A percentile compares a stretch with the other conserved stretches of the same genome.
These are phyloP conservation scores for Begonia masoniana DNA, from an alignment of 306 rosid genomes.

Conservation along the genomic window DNA sequence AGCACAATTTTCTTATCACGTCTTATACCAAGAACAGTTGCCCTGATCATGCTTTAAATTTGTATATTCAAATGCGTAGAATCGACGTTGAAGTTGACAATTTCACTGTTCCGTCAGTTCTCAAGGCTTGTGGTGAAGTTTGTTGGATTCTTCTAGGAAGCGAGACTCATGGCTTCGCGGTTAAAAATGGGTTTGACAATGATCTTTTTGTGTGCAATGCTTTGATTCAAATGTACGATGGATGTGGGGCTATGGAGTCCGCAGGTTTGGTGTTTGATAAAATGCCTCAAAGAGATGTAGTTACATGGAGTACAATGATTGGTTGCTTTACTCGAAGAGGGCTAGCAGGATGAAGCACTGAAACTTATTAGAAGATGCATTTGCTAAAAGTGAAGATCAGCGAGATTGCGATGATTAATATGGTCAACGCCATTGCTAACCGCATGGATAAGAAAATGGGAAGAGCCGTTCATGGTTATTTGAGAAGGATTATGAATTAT, in stretches of 20 bases:
- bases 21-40: slow-evolving; percentile 36
- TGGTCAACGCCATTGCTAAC: slow-evolving; percentile 25
- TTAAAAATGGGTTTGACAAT: slow-evolving; percentile 28
- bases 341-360: slow-evolving; percentile 31
- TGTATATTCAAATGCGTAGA: slow-evolving; percentile 35
- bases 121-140: slow-evolving; percentile 48
- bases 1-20: slow-evolving; percentile 41
- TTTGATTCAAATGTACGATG: slow-evolving; percentile 46
- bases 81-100: slow-evolving; percentile 31
- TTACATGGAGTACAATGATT: slow-evolving; percentile 63
- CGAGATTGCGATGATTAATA: slow-evolving; percentile 37
- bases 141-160: slow-evolving; percentile 19
- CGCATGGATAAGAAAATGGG: slow-evolving; percentile 27
- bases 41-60: slow-evolving; percentile 25
- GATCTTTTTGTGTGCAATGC: slow-evolving; percentile 49
- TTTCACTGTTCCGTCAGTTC: slow-evolving; percentile 51
- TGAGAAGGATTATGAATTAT: slow-evolving; percentile 19
- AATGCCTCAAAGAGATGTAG: slow-evolving; percentile 35
- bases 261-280: slow-evolving; percentile 38
- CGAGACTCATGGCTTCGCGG: slow-evolving; percentile 42
- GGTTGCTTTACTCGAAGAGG: slow-evolving; percentile 31
- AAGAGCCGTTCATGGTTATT: slow-evolving; percentile 47
- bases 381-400: slow-evolving; percentile 26
- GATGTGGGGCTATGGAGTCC: slow-evolving; percentile 21
- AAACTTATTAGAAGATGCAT: slow-evolving; percentile 29